Base-by-base conservation (phyloP, 768 basidiomycete species). In the Amanita rimosa region DNA sequence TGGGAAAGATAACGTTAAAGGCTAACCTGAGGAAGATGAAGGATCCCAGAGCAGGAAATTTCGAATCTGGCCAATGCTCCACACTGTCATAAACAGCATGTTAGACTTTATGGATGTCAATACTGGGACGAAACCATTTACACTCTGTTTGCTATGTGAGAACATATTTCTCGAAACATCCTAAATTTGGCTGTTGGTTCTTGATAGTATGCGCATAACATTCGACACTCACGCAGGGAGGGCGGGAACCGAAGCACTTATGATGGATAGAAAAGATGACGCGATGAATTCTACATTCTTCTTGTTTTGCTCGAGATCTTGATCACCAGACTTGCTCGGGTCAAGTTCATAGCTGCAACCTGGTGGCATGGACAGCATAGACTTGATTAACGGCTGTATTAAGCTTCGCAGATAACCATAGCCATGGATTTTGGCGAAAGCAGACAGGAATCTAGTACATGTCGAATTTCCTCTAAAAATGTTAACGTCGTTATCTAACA, bases 391-490 rank as follows among this genome's bases (percentile, higher is more conserved):
- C 3, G 91, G 89, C 37, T 75, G 69, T 40, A 95, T 75, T 19
- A 94, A 72, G 39, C 74, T 78, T 16, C 92, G 76, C n/a, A 96
- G 69, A 62, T 95, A 96, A 50, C 83, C 81, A 62, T 95, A 96
- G 3, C 93, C 94, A 52, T 93, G 89, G n/a, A 85, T 79, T 59
- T 75, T 81, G 3, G 88, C 89, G 56, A 94, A 94, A 1, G 82
- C 79, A 5, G 89, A 89, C 39, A 96, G 66, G 50, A 97, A 83
- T 37, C 86, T 71, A n/a, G 86, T 87, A 56, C 83, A 90, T 1
- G 86, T 87, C 2, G 86, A 84, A 62, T 95, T 96, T 52, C 85
- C 74, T 44, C 94, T 75, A 69, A 97, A 96, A 6, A 97, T 67
- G n/a, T 77, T 74, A 0, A 81, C 72, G 53, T 94, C 89, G 55